A percentile compares a stretch with the other conserved stretches of the same genome.
These are phyloP conservation scores for Hanseniaspora lindneri DNA, from an alignment of 805 yeast genomes.

Conservation along the genomic window DNA sequence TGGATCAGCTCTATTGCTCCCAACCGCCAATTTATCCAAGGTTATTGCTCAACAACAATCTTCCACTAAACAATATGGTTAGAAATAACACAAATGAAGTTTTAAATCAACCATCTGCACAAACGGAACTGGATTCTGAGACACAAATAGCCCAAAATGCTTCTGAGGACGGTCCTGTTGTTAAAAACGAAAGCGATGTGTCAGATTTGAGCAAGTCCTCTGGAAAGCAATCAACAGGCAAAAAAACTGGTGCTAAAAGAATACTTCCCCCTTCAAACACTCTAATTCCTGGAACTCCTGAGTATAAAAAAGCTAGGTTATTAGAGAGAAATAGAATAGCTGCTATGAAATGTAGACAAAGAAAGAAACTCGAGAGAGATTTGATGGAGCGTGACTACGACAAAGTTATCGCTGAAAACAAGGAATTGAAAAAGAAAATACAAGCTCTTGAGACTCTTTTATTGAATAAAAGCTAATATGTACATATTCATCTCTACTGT, in stretches of 20 bases:
- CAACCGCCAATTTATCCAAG: constrained; percentile 28
- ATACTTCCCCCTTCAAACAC: constrained; percentile 28
- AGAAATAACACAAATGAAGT: no score
- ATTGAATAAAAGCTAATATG: background rate
- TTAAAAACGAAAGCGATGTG: background rate
- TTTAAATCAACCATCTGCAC: no score
- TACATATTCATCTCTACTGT: no score
- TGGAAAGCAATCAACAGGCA: background rate
- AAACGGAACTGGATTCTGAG: no score
- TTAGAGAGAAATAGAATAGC: constrained; percentile 56
- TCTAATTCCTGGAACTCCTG: constrained; percentile 55
- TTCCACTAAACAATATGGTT: background rate
- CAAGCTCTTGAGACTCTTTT: constrained; percentile 4
- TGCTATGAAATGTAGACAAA: constrained; percentile 55
- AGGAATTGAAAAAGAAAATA: constrained; percentile 30
- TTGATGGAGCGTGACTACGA: constrained; percentile 52
- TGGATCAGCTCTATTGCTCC: constrained; percentile 31
- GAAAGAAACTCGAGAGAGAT: constrained; percentile 57
- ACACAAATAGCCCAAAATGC: no score
- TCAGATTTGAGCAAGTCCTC: background rate
- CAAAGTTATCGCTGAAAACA: constrained; percentile 37
- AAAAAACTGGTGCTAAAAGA: constrained; percentile 14
- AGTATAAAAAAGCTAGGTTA: constrained; percentile 53
- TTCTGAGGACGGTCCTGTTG: no score
- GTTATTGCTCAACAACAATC: background rate